Evolutionary conservation across 2,329 filamentous ascomycete genomes (phyloP).

Genomic region (Colletotrichum gigasporum): DNA sequence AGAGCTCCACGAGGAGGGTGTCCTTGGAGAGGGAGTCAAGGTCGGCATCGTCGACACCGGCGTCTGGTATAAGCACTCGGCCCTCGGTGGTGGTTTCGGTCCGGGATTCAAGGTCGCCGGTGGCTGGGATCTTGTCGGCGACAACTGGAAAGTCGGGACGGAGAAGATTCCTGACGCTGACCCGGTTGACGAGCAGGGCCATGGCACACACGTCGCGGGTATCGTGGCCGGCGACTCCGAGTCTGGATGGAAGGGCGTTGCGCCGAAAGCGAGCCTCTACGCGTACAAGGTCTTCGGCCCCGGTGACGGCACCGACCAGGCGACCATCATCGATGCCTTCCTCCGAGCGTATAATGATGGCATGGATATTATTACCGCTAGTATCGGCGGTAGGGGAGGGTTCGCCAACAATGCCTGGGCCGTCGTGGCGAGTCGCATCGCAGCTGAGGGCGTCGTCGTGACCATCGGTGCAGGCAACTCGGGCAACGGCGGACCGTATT

Average conservation of each 20-base stretch:
- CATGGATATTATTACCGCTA: conserved; percentile 40
- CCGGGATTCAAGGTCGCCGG: conserved; percentile 52
- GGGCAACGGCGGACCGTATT: conserved; percentile 49
- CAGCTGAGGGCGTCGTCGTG: conserved; percentile 52
- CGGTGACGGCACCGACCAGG: conserved; percentile 22
- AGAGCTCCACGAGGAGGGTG: conserved; percentile 28
- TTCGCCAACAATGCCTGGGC: conserved; percentile 47
- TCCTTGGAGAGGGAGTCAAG: conserved; percentile 33
- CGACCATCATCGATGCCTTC: conserved; percentile 34
- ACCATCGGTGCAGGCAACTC: conserved; percentile 53
- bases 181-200: conserved; percentile 38
- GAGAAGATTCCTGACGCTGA: conserved; percentile 46
- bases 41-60: conserved; percentile 35
- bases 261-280: conserved; percentile 35
- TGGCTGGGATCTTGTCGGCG: conserved; percentile 55
- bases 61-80: conserved; percentile 30
- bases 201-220: conserved; percentile 44
- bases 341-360: conserved; percentile 41
- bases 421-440: conserved; percentile 49
- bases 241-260: conserved; percentile 35
- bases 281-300: conserved; percentile 38
- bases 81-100: conserved; percentile 58
- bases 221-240: conserved; percentile 40
- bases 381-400: conserved; percentile 36
- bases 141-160: conserved; percentile 39